A percentile compares a stretch with the other conserved stretches of the same genome.
Evolutionary conservation across 2,329 filamentous ascomycete genomes (phyloP).

Genomic region (Boeremia lycopersici): DNA sequence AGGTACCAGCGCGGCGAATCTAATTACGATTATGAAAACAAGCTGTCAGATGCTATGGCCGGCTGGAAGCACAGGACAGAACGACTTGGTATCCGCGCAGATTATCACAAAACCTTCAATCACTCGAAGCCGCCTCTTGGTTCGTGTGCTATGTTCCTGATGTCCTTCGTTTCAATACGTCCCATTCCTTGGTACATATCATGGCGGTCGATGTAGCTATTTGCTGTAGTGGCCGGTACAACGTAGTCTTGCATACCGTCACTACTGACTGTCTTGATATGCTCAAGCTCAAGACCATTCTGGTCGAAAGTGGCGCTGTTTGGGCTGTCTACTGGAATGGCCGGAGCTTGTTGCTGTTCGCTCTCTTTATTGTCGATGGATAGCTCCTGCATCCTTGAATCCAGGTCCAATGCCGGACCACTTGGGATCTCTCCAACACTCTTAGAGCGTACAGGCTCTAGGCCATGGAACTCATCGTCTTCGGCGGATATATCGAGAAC

Average conservation of each 20-base stretch:
- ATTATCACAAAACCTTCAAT: background rate
- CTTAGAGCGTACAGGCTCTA: constrained; percentile 42
- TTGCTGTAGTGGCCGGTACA: constrained; percentile 38
- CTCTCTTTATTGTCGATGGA: constrained; percentile 16
- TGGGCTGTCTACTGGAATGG: constrained; percentile 11
- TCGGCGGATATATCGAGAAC: constrained; percentile 10
- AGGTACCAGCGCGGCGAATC: no score
- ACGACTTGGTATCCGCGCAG: constrained; percentile 10
- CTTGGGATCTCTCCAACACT: constrained; percentile 41
- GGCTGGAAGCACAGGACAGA: background rate
- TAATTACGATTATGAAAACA: background rate
- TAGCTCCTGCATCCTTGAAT: constrained; percentile 30
- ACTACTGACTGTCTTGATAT: constrained; percentile 35
- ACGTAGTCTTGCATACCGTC: constrained; percentile 30
- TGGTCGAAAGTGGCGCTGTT: constrained; percentile 23
- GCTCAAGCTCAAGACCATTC: constrained; percentile 36
- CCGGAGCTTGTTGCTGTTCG: constrained; percentile 18
- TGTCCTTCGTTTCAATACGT: constrained; percentile 48
- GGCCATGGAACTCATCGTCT: constrained; percentile 23
- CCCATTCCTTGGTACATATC: constrained; percentile 50
- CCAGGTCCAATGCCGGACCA: constrained; percentile 30
- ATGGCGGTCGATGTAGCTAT: constrained; percentile 49
- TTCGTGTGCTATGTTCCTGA: constrained; percentile 40
- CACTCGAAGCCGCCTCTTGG: constrained; percentile 13
- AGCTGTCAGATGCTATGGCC: background rate